These are phyloP conservation scores for Boletus coccyginus DNA, from an alignment of 768 basidiomycete genomes.

Conservation along the genomic window DNA sequence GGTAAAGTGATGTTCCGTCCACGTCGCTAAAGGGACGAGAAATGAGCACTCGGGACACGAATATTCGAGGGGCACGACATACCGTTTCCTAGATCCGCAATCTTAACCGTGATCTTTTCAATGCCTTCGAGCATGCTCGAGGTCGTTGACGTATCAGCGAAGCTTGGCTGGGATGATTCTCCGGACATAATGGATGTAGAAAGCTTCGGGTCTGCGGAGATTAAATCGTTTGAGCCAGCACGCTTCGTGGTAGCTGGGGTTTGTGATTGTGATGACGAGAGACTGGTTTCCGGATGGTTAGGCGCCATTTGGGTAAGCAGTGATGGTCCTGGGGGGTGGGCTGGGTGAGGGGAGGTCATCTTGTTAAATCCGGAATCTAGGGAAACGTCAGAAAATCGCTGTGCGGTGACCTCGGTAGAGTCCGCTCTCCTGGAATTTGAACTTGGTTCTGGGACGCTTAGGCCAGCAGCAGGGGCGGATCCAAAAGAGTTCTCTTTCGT, in stretches of 20 bases:
- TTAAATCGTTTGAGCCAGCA: conserved; percentile 20
- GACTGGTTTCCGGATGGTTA: conserved; percentile 14
- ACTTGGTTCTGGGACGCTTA: conserved; percentile 10
- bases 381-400: conserved; percentile 49
- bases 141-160: conserved; percentile 23
- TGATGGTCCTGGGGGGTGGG: conserved; percentile 57
- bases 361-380: conserved; percentile 41
- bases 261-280: conserved; percentile 28
- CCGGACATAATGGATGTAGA: conserved; percentile 28
- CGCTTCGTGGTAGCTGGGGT: conserved; percentile 21
- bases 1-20: conserved; percentile 95
- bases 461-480: conserved; percentile 11
- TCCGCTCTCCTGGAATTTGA: conserved; percentile 27
- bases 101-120: conserved; percentile 94
- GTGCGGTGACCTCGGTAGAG: conserved; percentile 45
- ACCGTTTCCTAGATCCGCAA: conserved; percentile 97
- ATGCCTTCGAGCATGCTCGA: conserved; percentile 35
- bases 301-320: conserved; percentile 72
- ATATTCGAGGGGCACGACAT: conserved; percentile 22
- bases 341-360: conserved; percentile 34
- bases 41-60: background rate
- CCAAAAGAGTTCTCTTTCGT: conserved; percentile 22
- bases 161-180: conserved; percentile 27
- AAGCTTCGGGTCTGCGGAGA: conserved; percentile 19
- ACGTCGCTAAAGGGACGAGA: conserved; percentile 50